Evolutionary conservation across 2,329 filamentous ascomycete genomes (phyloP), one percentile per base, ranked within the genome.

Genomic region (Clarireedia hainanense): DNA sequence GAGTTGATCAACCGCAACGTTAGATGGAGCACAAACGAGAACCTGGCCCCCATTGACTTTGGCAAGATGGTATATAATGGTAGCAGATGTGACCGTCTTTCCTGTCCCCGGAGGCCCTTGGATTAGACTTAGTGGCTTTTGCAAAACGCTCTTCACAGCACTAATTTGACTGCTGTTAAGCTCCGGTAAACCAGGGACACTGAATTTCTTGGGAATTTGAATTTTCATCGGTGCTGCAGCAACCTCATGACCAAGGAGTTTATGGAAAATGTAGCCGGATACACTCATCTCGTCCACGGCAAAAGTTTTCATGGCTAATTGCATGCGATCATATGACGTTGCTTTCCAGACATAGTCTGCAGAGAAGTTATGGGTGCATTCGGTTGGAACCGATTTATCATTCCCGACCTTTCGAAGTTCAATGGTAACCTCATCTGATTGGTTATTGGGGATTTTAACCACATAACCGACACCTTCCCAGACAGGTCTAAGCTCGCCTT

Each of bases 331-430:
- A 70, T 99, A 99, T 0, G 92, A 97, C 0, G 95, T 99, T 14
- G 95, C 94, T 71, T 99, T 99, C 94, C 94, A 99, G 55, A 99
- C 94, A 68, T 99, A 99, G 71, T 99, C 94, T 62, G 92, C 94
- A 15, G 91, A 96, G 73, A 99, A 99, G 72, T 96, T 96, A 73
- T 95, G 90, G 0, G 92, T 96, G 72, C 92, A 94, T 67, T 99
- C 92, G 0, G 90, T 96, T 0, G 94, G 94, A 1, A 97, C 89
- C 27, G 88, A 89, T 73, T 97, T 97, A 75, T 97, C 91, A 69
- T 95, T 95, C 59, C 90, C 91, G 60, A 94, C 92, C 67, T 94
- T 90, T 63, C 94, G 88, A 68, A 99, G 75, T 71, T 99, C 94
- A 61, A 99, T 87, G 9, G 88, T 95, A 52, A 99, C 94, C 70